These are phyloP conservation scores for Rhodotorula taiwanensis DNA, from an alignment of 768 basidiomycete genomes.

Conservation along the genomic window DNA sequence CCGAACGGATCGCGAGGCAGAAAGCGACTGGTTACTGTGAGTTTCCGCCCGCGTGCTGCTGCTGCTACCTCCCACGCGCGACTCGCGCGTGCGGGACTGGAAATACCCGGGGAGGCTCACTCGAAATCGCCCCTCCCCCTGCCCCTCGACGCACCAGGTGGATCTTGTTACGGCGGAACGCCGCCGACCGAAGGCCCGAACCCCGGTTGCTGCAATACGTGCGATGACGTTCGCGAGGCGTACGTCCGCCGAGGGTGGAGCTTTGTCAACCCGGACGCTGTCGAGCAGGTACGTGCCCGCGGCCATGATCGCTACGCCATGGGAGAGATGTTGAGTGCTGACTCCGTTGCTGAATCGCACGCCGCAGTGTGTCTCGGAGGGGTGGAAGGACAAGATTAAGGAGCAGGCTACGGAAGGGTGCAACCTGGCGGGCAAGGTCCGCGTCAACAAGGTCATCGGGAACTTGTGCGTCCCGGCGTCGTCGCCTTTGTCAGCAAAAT, in stretches of 20 bases:
- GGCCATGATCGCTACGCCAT: too few relatives aligned
- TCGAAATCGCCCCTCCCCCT: too few relatives aligned
- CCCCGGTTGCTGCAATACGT: conserved; percentile 86
- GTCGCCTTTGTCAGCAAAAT: not conserved
- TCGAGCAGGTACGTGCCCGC: conserved; percentile 79
- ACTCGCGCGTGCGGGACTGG: too few relatives aligned
- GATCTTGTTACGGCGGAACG: conserved; percentile 87
- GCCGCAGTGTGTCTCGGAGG: conserved; percentile 76
- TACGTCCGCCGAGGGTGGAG: conserved; percentile 94
- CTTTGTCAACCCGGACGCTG: conserved; percentile 77
- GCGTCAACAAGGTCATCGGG: conserved; percentile 78
- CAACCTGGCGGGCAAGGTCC: conserved; percentile 81
- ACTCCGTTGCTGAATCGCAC: not conserved
- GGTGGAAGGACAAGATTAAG: conserved; percentile 87
- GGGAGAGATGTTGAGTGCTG: too few relatives aligned
- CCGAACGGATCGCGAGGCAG: conserved; percentile 66
- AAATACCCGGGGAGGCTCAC: too few relatives aligned
- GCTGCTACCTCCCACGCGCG: too few relatives aligned
- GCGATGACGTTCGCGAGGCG: conserved; percentile 84
- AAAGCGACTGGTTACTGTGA: conserved; percentile 48
- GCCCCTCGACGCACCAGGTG: conserved; percentile 69
- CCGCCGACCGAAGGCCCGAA: conserved; percentile 49
- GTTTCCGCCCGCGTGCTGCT: not conserved
- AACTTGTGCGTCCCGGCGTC: conserved; percentile 4
- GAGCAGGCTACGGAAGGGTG: conserved; percentile 92